These are phyloP conservation scores for Beauveria brongniartii DNA, from an alignment of 2,329 filamentous ascomycete species.

Conservation along the genomic window DNA sequence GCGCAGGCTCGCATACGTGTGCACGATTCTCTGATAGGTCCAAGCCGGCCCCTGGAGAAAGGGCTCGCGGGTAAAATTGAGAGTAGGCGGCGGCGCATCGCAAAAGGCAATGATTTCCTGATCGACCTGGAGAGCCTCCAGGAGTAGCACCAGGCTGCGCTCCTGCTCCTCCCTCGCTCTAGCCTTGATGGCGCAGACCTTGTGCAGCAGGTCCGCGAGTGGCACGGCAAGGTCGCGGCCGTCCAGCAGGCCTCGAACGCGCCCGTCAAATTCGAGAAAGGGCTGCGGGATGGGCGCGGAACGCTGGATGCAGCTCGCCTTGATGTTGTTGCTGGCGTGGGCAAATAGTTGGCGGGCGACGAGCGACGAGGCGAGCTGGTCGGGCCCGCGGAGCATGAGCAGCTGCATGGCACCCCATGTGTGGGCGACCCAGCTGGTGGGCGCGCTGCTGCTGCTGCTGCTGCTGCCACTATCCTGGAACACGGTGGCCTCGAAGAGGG, in stretches of 20 bases:
- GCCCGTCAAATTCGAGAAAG: conserved; percentile 15
- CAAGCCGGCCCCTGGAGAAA: conserved; percentile 2
- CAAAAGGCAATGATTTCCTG: conserved; percentile 10
- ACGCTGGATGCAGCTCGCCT: conserved; percentile 20
- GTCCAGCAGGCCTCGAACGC: conserved; percentile 12
- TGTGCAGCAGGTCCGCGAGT: conserved; percentile 7
- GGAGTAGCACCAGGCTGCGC: conserved; percentile 2
- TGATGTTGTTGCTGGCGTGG: conserved; percentile 21
- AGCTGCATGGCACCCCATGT: conserved; percentile 20
- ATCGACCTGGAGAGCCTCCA: conserved; percentile 17
- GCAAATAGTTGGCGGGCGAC: conserved; percentile 17
- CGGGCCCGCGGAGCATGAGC: conserved; percentile 17
- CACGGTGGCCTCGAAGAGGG: conserved; percentile 21
- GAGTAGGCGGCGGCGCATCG: not conserved
- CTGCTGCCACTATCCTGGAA: conserved; percentile 12
- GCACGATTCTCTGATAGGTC: conserved; percentile 14
- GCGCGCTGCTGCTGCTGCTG: conserved; percentile 11
- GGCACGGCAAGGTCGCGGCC: conserved; percentile 9
- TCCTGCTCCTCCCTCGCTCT: not conserved
- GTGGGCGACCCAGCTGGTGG: conserved; percentile 21
- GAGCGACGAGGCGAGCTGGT: conserved; percentile 16
- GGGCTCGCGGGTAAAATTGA: not conserved
- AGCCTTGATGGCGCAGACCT: conserved; percentile 14
- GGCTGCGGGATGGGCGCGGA: conserved; percentile 15
- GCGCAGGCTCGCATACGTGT: conserved; percentile 16